Evolutionary conservation across 2,329 filamentous ascomycete genomes (phyloP).

Genomic region (Penicillium sp.): DNA sequence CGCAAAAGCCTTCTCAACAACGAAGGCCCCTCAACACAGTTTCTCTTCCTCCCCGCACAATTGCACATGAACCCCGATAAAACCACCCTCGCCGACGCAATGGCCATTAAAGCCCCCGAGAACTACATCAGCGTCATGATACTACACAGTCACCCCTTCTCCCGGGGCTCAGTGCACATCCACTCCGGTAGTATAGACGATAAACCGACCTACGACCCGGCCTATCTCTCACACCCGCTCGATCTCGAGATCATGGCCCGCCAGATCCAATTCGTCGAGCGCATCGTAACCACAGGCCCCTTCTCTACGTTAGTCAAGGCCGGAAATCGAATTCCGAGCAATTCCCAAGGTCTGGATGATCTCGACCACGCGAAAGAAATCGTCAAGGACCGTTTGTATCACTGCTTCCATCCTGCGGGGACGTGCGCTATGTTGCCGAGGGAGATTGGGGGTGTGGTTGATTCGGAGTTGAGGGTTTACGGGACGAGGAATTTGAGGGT

Average conservation of each 20-base stretch:
- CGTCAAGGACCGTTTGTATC: not conserved
- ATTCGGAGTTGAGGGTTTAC: slow-evolving; percentile 32
- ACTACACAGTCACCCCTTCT: not conserved
- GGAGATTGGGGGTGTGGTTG: slow-evolving; percentile 35
- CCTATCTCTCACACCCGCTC: not conserved
- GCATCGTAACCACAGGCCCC: not conserved
- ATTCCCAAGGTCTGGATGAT: not conserved
- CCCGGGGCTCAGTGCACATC: not conserved
- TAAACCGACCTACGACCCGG: not conserved
- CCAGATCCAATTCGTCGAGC: not conserved
- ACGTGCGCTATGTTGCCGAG: slow-evolving; percentile 33
- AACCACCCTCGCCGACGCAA: not conserved
- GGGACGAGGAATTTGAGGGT: slow-evolving; percentile 37
- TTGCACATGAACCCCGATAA: not conserved
- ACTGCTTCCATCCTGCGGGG: not conserved
- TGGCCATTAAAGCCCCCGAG: not conserved
- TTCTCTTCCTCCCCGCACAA: not conserved
- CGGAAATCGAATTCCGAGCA: not conserved
- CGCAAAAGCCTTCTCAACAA: not conserved
- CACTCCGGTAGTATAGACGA: not conserved
- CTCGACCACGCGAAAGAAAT: not conserved
- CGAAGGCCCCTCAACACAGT: not conserved
- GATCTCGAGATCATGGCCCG: not conserved
- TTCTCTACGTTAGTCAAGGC: not conserved
- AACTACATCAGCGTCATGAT: not conserved